Evolutionary conservation across 2,329 filamentous ascomycete genomes (phyloP).

Genomic region (Fusarium napiforme): DNA sequence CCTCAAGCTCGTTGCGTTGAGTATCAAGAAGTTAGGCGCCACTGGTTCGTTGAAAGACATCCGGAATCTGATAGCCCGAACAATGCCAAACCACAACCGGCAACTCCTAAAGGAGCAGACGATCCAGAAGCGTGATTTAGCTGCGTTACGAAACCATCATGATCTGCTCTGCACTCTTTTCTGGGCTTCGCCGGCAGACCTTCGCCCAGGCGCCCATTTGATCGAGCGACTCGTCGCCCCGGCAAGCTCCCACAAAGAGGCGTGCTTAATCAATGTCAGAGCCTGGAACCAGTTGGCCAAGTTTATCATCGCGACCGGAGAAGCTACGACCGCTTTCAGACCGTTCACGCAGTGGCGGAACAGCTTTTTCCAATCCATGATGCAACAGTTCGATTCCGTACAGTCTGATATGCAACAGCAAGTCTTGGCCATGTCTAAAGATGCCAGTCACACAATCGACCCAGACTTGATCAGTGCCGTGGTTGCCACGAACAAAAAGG

Average conservation of each 20-base stretch:
- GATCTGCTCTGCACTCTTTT: slow-evolving; percentile 74
- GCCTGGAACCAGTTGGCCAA: slow-evolving; percentile 72
- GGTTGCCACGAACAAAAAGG: slow-evolving; percentile 62
- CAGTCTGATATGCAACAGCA: slow-evolving; percentile 67
- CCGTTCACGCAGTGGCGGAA: slow-evolving; percentile 62
- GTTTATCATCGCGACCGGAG: slow-evolving; percentile 63
- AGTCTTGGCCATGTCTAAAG: slow-evolving; percentile 60
- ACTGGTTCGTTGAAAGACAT: slow-evolving; percentile 66
- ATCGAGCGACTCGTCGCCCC: slow-evolving; percentile 70
- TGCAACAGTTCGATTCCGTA: slow-evolving; percentile 67
- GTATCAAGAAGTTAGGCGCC: slow-evolving; percentile 62
- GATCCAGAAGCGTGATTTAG: slow-evolving; percentile 69
- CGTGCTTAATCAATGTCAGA: slow-evolving; percentile 71
- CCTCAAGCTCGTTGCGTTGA: slow-evolving; percentile 70
- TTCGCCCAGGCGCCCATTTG: slow-evolving; percentile 63
- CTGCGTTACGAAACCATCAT: slow-evolving; percentile 74
- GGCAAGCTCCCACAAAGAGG: slow-evolving; percentile 72
- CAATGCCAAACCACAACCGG: slow-evolving; percentile 73
- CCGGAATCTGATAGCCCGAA: slow-evolving; percentile 68
- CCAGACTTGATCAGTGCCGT: slow-evolving; percentile 60
- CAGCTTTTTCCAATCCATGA: slow-evolving; percentile 65
- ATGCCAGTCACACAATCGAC: slow-evolving; percentile 56
- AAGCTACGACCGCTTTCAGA: slow-evolving; percentile 61
- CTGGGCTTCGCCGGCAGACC: slow-evolving; percentile 68
- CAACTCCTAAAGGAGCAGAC: slow-evolving; percentile 72